phyloP scores from a whole-genome alignment of 139 green algal species.

The Auxenochlorella pyrenoidosa region DNA sequence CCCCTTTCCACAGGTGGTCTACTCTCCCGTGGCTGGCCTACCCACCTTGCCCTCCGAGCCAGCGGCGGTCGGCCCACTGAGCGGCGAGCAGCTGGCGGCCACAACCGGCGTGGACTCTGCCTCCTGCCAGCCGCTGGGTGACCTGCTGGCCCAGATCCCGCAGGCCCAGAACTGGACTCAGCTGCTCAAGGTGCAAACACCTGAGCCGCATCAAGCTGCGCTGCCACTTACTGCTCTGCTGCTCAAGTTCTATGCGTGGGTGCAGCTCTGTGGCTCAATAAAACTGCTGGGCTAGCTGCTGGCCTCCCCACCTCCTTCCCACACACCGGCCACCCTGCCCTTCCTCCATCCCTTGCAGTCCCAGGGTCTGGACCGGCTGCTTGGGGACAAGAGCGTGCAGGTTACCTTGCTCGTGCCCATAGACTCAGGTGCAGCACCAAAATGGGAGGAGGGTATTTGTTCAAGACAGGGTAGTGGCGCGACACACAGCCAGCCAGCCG shows the following conservation, averaged over 20 bases:
- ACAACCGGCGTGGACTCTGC: neutral
- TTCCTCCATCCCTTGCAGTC: neutral
- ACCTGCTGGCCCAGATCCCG: constrained; percentile 41
- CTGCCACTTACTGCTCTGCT: too few relatives aligned
- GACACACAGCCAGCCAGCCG: neutral
- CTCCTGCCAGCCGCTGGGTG: constrained; percentile 37
- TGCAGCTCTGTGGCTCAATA: too few relatives aligned
- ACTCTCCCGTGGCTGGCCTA: neutral
- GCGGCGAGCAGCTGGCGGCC: neutral
- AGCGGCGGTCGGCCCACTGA: neutral
- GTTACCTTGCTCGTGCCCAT: constrained; percentile 47
- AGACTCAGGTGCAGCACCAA: neutral
- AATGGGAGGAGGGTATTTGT: too few relatives aligned
- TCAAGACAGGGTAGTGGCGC: too few relatives aligned
- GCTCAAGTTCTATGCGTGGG: too few relatives aligned
- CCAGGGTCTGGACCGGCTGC: constrained; percentile 21
- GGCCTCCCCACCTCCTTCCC: neutral
- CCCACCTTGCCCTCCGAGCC: constrained; percentile 1
- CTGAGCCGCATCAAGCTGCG: neutral
- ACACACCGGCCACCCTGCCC: neutral
- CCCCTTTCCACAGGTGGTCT: neutral
- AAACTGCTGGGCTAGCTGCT: too few relatives aligned
- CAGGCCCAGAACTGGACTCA: constrained; percentile 33
- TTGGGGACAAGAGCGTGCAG: neutral
- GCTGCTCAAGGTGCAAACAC: neutral